A percentile compares a stretch with the other conserved stretches of the same genome.
phyloP scores from a whole-genome alignment of 192 early-diverging fungal species.

The Coemansia erecta region DNA sequence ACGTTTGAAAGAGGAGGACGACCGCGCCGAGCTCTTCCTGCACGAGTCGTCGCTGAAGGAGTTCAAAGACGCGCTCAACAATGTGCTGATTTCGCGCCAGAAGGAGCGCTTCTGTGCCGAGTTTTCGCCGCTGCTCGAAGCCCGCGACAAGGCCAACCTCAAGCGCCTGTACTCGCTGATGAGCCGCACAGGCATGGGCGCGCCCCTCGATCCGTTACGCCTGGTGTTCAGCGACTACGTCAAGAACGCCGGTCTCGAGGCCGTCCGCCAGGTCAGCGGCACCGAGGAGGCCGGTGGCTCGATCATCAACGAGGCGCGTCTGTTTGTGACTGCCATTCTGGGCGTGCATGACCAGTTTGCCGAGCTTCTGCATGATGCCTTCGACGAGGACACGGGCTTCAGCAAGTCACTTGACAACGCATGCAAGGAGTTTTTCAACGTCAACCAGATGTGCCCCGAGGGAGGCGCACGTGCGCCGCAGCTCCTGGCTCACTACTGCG shows the following conservation, averaged over 20 bases:
- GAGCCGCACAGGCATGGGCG: constrained; percentile 65
- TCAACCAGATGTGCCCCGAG: constrained; percentile 76
- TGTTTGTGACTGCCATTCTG: constrained; percentile 85
- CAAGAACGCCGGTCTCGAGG: constrained; percentile 69
- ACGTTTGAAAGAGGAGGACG: constrained; percentile 79
- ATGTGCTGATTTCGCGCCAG: constrained; percentile 83
- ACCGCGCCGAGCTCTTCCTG: constrained; percentile 82
- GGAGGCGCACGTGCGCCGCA: constrained; percentile 76
- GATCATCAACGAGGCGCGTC: constrained; percentile 50
- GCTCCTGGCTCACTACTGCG: constrained; percentile 86
- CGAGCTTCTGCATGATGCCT: constrained; percentile 72
- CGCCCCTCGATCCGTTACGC: constrained; percentile 80
- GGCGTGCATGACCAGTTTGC: constrained; percentile 85
- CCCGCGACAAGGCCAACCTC: constrained; percentile 86
- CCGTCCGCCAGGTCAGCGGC: constrained; percentile 74
- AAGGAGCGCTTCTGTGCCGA: constrained; percentile 81
- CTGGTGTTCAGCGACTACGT: constrained; percentile 76
- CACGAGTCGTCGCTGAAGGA: constrained; percentile 76
- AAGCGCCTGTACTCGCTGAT: constrained; percentile 82
- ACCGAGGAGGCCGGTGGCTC: constrained; percentile 47
- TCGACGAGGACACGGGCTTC: constrained; percentile 77
- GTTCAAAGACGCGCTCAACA: constrained; percentile 80
- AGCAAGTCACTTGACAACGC: constrained; percentile 91
- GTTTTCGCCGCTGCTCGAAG: constrained; percentile 85
- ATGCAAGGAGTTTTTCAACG: constrained; percentile 91